phyloP scores from a whole-genome alignment of 2,329 filamentous ascomycete genomes.

The Aaosphaeria pasadenensis region DNA sequence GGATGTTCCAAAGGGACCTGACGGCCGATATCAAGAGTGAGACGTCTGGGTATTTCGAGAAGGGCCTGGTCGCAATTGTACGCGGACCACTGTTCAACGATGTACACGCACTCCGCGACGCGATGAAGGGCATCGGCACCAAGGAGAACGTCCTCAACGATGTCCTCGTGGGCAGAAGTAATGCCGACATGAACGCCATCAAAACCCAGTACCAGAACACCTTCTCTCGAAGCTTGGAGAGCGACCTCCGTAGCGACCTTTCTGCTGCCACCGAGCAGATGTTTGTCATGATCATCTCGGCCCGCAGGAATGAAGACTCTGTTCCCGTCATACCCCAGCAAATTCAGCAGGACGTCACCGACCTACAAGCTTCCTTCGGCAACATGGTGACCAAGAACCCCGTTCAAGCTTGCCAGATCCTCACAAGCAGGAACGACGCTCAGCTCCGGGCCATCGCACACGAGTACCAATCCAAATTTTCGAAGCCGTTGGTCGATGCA shows the following conservation, averaged over 20 bases:
- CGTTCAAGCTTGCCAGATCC: slow-evolving; percentile 72
- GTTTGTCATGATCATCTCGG: slow-evolving; percentile 78
- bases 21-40: slow-evolving; percentile 75
- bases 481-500: slow-evolving; percentile 66
- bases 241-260: slow-evolving; percentile 72
- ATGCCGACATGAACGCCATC: slow-evolving; percentile 85
- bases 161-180: slow-evolving; percentile 75
- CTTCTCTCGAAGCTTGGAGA: slow-evolving; percentile 65
- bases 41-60: slow-evolving; percentile 68
- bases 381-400: slow-evolving; percentile 69
- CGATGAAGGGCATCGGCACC: slow-evolving; percentile 77
- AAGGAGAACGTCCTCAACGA: slow-evolving; percentile 87
- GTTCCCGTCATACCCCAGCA: slow-evolving; percentile 69
- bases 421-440: slow-evolving; percentile 72
- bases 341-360: slow-evolving; percentile 71
- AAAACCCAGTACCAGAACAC: slow-evolving; percentile 71
- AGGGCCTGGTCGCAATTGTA: slow-evolving; percentile 70
- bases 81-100: slow-evolving; percentile 79
- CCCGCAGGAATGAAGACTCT: slow-evolving; percentile 73
- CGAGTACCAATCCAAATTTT: slow-evolving; percentile 71
- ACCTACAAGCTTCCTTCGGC: slow-evolving; percentile 68
- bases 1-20: slow-evolving; percentile 62
- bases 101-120: slow-evolving; percentile 65
- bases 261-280: slow-evolving; percentile 83
- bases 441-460: slow-evolving; percentile 80